Evolutionary conservation across 306 rosid genomes (phyloP), one percentile per base, ranked within the genome.

Genomic region (Arachis hypogaea): DNA sequence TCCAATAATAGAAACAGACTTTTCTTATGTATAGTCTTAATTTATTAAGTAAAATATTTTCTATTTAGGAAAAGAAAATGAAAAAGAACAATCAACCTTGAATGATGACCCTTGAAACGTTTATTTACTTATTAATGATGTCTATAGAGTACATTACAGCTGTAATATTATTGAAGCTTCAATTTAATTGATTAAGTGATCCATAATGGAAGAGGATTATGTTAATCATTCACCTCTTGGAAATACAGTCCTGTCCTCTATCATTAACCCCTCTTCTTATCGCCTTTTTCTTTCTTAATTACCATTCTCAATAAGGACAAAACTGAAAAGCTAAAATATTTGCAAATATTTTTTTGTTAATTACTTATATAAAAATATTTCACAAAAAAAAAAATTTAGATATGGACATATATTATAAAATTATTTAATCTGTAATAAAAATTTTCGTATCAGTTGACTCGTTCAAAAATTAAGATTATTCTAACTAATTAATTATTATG

Each of bases 271-370:
- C 51, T 46, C 51, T 43, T 5, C 7, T 46, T 3, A 46, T 11
- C 51, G 12, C 51, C 11, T 4, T 3, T 11, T n/a, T 44, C 22
- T 43, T 43, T n/a, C 29, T 5, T 29, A 46, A 54, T 68, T 50
- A 68, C 69, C 9, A 71, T 9, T 38, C 50, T 43, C 0, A 43
- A 54, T 44, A 59, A 22, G 60, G 66, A 63, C 72, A 78, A 78
- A 78, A 78, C 3, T 45, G 5, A 11, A 61, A 41, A 33, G 72
- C 69, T 70, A 70, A 70, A 22, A 22, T 22, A 77, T 67, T 76
- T 62, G 46, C n/a, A 41, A 66, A 22, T 22, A 22, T 22, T 22
- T 22, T 18, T 22, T 22, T 22, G 28, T 22, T 22, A 22, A 22
- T 22, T 22, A 22, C 28, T 22, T 22, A 22, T 22, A 22, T 22